These are phyloP conservation scores for Cercospora sp. DNA, from an alignment of 2,329 filamentous ascomycete species.

Conservation along the genomic window DNA sequence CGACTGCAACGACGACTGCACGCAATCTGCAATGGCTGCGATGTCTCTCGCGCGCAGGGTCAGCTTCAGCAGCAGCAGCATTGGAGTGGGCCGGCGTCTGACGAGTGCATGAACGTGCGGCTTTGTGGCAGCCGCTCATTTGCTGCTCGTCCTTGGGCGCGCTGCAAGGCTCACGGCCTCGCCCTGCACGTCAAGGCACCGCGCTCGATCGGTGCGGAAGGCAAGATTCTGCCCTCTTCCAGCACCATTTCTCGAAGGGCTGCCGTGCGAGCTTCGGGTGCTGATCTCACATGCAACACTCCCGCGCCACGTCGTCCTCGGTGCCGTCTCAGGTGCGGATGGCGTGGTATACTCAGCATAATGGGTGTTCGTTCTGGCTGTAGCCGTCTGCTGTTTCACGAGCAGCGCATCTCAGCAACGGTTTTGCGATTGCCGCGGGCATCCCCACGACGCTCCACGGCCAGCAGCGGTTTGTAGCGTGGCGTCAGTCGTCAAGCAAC, in stretches of 20 bases:
- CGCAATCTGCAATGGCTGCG: not conserved
- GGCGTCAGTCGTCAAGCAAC: not conserved
- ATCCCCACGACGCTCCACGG: not conserved
- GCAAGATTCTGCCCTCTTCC: not conserved
- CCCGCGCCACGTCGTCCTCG: not conserved
- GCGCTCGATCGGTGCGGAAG: not conserved
- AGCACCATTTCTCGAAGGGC: not conserved
- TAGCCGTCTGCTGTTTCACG: no score
- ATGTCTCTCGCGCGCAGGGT: not conserved
- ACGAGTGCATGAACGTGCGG: slow-evolving; percentile 26
- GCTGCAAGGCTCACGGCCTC: slow-evolving; percentile 22
- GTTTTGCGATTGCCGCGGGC: not conserved
- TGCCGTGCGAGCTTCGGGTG: not conserved
- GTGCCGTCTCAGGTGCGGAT: not conserved
- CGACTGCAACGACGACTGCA: not conserved
- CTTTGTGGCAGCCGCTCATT: slow-evolving; percentile 34
- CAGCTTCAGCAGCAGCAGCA: not conserved
- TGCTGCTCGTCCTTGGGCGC: slow-evolving; percentile 17
- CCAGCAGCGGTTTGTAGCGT: not conserved
- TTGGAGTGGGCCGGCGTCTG: not conserved
- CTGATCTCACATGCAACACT: not conserved
- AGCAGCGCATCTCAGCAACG: no score
- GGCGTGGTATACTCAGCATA: not conserved
- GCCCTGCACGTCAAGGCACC: not conserved
- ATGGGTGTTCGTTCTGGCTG: no score